Percentiles rank a stretch among this genome's conserved stretches.
Evolutionary conservation across 768 basidiomycete genomes (phyloP).

Genomic region (Kwoniella mangroviensis): DNA sequence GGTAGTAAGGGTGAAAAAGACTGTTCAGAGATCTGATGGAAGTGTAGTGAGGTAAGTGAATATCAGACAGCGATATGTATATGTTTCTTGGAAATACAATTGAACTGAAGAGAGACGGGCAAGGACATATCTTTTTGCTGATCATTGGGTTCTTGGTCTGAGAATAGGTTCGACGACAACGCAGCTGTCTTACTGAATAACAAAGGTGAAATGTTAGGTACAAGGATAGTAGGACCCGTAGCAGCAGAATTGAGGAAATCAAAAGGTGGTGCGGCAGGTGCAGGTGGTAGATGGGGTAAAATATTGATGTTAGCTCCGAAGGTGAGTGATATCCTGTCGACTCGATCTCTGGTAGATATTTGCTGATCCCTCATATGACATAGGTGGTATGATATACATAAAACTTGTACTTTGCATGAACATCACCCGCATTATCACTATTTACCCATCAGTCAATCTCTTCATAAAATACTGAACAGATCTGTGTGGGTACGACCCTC

Average conservation of each 20-base stretch:
- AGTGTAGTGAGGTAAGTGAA: constrained; percentile 75
- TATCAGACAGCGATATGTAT: too few relatives aligned
- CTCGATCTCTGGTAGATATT: neutral
- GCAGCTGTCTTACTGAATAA: constrained; percentile 92
- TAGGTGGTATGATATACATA: too few relatives aligned
- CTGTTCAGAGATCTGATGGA: constrained; percentile 84
- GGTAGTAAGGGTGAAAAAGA: constrained; percentile 89
- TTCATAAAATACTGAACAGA: too few relatives aligned
- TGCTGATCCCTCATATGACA: too few relatives aligned
- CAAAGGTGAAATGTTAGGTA: constrained; percentile 87
- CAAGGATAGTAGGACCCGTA: constrained; percentile 90
- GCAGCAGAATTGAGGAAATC: constrained; percentile 86
- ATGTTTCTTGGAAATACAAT: too few relatives aligned
- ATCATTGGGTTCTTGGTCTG: too few relatives aligned
- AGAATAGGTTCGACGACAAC: constrained; percentile 82
- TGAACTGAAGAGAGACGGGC: too few relatives aligned
- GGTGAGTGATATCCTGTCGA: constrained; percentile 60
- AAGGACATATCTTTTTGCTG: too few relatives aligned
- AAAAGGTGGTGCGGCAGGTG: constrained; percentile 57
- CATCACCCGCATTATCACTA: too few relatives aligned
- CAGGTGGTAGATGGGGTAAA: constrained; percentile 76
- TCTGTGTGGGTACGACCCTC: too few relatives aligned
- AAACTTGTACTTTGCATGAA: too few relatives aligned
- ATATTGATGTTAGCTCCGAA: constrained; percentile 89
- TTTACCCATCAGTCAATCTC: too few relatives aligned